Evolutionary conservation across 2,329 filamentous ascomycete species (phyloP).

Genomic region (Lachnellula arida): DNA sequence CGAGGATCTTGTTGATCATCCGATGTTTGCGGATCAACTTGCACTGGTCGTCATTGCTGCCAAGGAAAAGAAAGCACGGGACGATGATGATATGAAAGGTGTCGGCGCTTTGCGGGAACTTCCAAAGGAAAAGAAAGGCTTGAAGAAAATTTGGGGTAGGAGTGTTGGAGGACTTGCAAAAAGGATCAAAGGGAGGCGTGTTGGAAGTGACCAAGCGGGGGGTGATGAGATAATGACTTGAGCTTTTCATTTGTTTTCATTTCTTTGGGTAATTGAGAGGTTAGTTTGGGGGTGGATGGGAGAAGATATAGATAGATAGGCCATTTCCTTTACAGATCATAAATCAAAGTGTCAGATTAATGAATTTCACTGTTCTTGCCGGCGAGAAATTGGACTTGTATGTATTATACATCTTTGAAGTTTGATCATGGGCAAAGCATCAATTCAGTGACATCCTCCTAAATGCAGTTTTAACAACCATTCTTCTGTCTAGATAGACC

Average conservation of each 20-base stretch:
- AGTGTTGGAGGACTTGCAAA: not conserved
- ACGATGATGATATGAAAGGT: not conserved
- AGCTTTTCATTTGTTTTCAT: not conserved
- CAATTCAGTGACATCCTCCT: too few species aligned
- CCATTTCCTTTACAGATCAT: too few species aligned
- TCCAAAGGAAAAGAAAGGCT: not conserved
- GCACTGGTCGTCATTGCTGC: constrained; percentile 1
- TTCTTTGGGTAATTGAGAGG: not conserved
- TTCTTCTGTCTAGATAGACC: too few species aligned
- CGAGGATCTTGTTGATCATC: constrained; percentile 12
- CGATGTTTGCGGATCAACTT: constrained; percentile 11
- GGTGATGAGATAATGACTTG: not conserved
- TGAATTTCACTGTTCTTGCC: too few species aligned
- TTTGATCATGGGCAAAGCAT: too few species aligned
- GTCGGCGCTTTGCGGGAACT: not conserved
- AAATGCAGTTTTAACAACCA: too few species aligned
- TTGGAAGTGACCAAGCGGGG: not conserved
- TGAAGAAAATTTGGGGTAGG: not conserved
- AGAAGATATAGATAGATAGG: too few species aligned
- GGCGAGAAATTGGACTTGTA: too few species aligned
- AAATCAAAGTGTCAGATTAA: too few species aligned
- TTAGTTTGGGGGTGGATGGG: too few species aligned
- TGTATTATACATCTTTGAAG: too few species aligned
- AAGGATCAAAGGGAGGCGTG: not conserved
- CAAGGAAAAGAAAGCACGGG: not conserved